Conservation (phyloP, 2,329 filamentous ascomycete species). For the Sporothrix pseudoabietina region DNA sequence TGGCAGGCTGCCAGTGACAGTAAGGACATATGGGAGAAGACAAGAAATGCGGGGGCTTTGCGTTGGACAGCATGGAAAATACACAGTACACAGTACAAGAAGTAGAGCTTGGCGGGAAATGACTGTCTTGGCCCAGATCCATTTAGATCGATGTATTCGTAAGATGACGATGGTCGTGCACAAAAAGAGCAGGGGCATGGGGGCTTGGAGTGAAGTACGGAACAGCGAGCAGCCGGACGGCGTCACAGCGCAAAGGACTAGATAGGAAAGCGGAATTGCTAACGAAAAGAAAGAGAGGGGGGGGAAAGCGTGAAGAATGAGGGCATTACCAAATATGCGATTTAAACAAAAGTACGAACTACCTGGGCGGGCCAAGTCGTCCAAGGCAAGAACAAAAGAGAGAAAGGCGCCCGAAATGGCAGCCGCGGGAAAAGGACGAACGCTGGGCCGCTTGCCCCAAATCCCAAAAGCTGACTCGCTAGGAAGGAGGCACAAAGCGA, state of each 20-base stretch:
- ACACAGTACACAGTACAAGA: neutral
- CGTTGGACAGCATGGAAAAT: neutral
- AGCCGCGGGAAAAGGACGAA: neutral
- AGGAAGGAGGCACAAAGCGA: neutral
- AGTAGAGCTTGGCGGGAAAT: neutral
- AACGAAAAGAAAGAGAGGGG: neutral
- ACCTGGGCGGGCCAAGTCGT: neutral
- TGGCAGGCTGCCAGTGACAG: neutral
- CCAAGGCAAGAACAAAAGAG: neutral
- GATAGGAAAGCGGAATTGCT: neutral
- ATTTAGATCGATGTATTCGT: neutral
- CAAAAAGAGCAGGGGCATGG: constrained; percentile 1
- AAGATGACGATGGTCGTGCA: neutral
- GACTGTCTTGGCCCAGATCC: neutral
- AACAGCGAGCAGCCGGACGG: neutral
- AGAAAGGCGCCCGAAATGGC: neutral
- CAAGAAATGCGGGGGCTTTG: neutral
- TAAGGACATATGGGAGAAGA: neutral
- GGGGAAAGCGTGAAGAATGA: neutral
- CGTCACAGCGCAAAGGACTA: neutral
- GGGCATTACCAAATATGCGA: neutral
- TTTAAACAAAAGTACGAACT: constrained; percentile 1
- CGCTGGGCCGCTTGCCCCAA: no score
- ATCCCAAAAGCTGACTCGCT: neutral
- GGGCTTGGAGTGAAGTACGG: neutral